Percentiles rank a stretch among this genome's conserved stretches.
Conservation (phyloP, 352 stramenopile genomes). For the Plasmopara halstedii region DNA sequence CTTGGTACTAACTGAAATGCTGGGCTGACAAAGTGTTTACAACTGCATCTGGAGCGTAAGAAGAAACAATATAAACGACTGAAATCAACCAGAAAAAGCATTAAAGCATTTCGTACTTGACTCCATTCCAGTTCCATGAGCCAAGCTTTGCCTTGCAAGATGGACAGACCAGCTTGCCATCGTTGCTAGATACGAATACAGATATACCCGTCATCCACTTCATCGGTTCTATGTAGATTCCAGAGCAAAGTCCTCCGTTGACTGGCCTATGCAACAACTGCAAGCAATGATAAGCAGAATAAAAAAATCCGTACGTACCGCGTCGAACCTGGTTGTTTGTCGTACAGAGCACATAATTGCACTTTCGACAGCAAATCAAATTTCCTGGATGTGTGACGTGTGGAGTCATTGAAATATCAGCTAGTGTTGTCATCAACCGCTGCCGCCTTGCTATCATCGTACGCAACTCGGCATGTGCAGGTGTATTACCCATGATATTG, state of each 20-base stretch:
- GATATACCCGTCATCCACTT: conserved; percentile 44
- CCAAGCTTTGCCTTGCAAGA: conserved; percentile 65
- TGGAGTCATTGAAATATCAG: conserved; percentile 21
- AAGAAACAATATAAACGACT: background rate
- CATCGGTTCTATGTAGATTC: conserved; percentile 58
- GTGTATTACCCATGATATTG: conserved; percentile 29
- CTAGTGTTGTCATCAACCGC: conserved; percentile 20
- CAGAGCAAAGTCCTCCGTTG: conserved; percentile 7
- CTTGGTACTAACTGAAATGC: conserved; percentile 57
- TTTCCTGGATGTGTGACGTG: conserved; percentile 14
- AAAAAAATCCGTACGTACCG: too few relatives aligned
- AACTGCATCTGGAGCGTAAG: conserved; percentile 57
- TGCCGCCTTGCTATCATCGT: conserved; percentile 34
- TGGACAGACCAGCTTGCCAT: conserved; percentile 60
- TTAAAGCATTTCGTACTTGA: conserved; percentile 40
- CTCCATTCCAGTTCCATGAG: conserved; percentile 68
- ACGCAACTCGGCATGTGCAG: conserved; percentile 59
- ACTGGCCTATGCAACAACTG: conserved; percentile 15
- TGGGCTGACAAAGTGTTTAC: conserved; percentile 42
- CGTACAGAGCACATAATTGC: conserved; percentile 42
- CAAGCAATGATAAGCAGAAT: too few relatives aligned
- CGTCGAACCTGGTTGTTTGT: conserved; percentile 37
- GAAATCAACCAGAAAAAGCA: background rate
- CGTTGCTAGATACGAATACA: conserved; percentile 25
- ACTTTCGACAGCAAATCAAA: conserved; percentile 47